Percentiles rank a stretch among this genome's conserved stretches.
Conservation (phyloP, 495 filamentous ascomycete genomes). For the Hypomontagnella submonticulosa region DNA sequence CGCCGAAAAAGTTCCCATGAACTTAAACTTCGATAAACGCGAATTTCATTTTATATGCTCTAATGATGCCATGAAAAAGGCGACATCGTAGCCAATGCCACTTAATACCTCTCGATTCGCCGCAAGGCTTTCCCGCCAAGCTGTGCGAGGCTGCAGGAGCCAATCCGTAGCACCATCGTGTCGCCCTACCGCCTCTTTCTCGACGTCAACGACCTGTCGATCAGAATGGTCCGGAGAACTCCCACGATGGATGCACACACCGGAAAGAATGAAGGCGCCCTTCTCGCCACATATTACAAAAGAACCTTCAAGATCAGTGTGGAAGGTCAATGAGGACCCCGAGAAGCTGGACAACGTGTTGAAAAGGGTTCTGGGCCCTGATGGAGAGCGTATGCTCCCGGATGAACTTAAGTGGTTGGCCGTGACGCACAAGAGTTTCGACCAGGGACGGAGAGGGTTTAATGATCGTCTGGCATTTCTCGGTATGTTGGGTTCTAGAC, state of each 20-base stretch:
- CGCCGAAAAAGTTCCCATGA: constrained; percentile 36
- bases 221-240: constrained; percentile 29
- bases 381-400: constrained; percentile 76
- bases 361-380: constrained; percentile 72
- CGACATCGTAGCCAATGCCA: constrained; percentile 40
- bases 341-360: constrained; percentile 78
- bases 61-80: constrained; percentile 27
- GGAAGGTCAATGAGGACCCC: constrained; percentile 79
- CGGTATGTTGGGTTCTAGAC: constrained; percentile 65
- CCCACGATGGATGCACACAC: constrained; percentile 87
- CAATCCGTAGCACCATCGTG: constrained; percentile 17
- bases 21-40: constrained; percentile 11
- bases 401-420: constrained; percentile 97
- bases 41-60: constrained; percentile 11
- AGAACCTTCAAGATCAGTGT: constrained; percentile 60
- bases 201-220: constrained; percentile 32
- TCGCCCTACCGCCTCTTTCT: constrained; percentile 34
- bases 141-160: constrained; percentile 25
- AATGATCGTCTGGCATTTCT: constrained; percentile 93
- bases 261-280: constrained; percentile 79
- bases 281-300: constrained; percentile 64
- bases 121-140: constrained; percentile 40
- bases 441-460: constrained; percentile 91
- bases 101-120: constrained; percentile 36
- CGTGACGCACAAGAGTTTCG: constrained; percentile 98